Percentiles rank a stretch among this genome's conserved stretches.
Evolutionary conservation across 1,139 yeast genomes (phyloP).

Genomic region (Blastobotrys buckinghamii): DNA sequence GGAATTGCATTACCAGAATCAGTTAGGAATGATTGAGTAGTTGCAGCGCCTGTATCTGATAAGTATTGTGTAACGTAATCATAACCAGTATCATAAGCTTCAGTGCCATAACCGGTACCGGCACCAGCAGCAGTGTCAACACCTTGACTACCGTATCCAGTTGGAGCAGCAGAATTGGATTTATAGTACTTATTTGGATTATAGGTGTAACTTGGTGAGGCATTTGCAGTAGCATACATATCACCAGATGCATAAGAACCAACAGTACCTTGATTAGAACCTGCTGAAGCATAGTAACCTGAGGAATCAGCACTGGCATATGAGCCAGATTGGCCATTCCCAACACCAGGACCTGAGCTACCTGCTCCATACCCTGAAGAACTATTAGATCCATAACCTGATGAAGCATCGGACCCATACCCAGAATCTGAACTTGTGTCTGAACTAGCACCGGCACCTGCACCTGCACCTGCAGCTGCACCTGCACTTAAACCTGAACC

Average conservation of each 20-base stretch:
- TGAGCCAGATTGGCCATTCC: neutral
- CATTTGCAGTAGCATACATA: neutral
- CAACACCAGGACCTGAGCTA: too few relatives aligned
- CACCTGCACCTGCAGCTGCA: too few relatives aligned
- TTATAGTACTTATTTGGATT: neutral
- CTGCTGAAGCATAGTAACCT: neutral
- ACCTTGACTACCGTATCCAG: neutral
- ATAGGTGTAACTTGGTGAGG: neutral
- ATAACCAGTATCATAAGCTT: neutral
- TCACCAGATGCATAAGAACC: neutral
- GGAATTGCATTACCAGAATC: neutral
- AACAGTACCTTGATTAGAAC: neutral
- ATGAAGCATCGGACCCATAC: neutral
- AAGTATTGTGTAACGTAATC: slow-evolving; percentile 1
- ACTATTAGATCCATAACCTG: neutral
- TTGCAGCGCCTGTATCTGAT: neutral
- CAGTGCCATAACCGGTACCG: neutral
- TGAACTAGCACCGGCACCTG: too few relatives aligned
- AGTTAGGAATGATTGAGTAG: neutral
- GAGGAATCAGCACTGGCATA: neutral
- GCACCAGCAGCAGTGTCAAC: neutral
- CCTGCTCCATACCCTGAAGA: neutral
- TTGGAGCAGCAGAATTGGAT: neutral
- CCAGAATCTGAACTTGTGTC: too few relatives aligned
- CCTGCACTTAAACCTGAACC: neutral